These are phyloP conservation scores for Penicillium odoratum DNA, from an alignment of 495 filamentous ascomycete species.

Conservation along the genomic window DNA sequence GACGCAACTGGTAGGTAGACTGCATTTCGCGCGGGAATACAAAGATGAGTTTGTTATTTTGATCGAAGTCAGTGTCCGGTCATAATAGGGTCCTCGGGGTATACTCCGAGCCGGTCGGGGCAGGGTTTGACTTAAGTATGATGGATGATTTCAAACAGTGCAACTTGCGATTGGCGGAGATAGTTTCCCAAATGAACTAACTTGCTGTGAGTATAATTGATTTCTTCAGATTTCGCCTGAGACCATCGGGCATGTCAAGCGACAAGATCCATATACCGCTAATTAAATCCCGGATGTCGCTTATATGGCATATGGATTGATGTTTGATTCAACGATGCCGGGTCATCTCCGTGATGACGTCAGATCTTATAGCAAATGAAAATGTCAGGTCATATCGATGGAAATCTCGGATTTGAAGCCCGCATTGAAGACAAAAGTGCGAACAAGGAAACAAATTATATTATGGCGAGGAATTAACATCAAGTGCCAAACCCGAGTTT, in stretches of 20 bases:
- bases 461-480: too few relatives aligned
- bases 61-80: conserved; percentile 16
- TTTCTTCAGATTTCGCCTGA: background rate
- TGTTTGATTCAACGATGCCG: background rate
- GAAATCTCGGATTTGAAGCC: background rate
- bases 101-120: conserved; percentile 9
- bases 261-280: background rate
- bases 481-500: too few relatives aligned
- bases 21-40: background rate
- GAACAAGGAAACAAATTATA: background rate
- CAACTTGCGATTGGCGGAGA: background rate
- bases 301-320: background rate
- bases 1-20: conserved; percentile 1
- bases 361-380: background rate
- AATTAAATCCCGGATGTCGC: background rate
- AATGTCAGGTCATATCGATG: background rate
- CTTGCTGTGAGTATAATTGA: background rate
- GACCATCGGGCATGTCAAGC: background rate
- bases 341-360: conserved; percentile 12
- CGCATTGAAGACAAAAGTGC: background rate
- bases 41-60: background rate
- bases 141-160: background rate
- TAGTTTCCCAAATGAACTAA: background rate
- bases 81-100: conserved; percentile 4
- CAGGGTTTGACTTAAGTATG: background rate